Percentiles rank a stretch among this genome's conserved stretches.
phyloP scores from a whole-genome alignment of 2,329 filamentous ascomycete species.

The Ophiostoma australiae region DNA sequence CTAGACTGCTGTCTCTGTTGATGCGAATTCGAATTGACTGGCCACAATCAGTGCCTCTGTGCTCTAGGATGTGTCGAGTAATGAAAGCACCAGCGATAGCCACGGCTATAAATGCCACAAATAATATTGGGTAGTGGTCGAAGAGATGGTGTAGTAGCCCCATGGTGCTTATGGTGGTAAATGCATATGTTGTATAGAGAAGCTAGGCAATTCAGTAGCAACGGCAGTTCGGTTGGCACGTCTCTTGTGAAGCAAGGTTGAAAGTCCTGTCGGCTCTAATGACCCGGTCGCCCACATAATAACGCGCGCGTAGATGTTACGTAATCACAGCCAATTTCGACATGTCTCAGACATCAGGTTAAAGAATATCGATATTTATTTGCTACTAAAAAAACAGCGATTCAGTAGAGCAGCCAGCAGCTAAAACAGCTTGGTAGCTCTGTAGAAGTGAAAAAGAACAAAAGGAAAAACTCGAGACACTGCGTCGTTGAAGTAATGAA shows the following conservation, averaged over 20 bases:
- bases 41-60: neutral
- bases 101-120: neutral
- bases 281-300: conserved; percentile 1
- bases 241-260: neutral
- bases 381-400: neutral
- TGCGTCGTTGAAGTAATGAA: neutral
- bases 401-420: neutral
- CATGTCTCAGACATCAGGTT: neutral
- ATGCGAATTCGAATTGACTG: neutral
- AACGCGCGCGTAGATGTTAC: neutral
- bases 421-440: neutral
- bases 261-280: neutral
- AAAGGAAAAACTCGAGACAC: neutral
- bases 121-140: neutral
- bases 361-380: neutral
- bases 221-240: neutral
- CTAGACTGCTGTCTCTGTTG: neutral
- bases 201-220: neutral
- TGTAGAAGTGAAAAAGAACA: neutral
- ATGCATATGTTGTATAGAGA: neutral
- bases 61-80: neutral
- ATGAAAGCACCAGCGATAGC: neutral
- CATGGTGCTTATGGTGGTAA: neutral
- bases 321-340: neutral
- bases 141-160: neutral